Base-by-base conservation (phyloP, 139 green algal genomes). In the Coccomyxa sp. region DNA sequence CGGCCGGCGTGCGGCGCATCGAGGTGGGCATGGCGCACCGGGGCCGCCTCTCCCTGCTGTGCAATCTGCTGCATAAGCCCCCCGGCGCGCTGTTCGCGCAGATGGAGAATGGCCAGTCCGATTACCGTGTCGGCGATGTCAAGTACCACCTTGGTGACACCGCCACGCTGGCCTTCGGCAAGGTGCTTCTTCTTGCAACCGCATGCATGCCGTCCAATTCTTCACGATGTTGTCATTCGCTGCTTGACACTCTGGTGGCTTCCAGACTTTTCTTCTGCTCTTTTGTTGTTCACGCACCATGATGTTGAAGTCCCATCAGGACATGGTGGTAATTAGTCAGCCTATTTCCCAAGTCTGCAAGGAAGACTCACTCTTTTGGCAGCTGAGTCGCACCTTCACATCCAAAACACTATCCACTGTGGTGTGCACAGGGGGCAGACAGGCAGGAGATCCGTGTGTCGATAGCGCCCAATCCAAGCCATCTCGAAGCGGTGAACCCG, bases 391-490 rank as follows among this genome's bases (percentile, higher is more conserved):
- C 18, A 25, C 63, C 14, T 21, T 71, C 1, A 71, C 4, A 71
- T 1, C 1, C 63, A 28, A 1, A 71, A 21, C 63, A 9, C 18
- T 21, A 9, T 21, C 63, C 63, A 9, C 21, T 21, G 63, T 71
- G 71, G 4, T 30, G 71, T 38, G 38, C 38, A 12, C 28, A 71
- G 67, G 76, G 81, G 81, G 32, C 14, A 45, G 25, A 21, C 66
- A 25, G 0, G 38, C 30, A 15, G 28, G 15, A 58, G 59, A 60
- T 76, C n/a, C 28, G 30, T 25, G n/a, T 95, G 27, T 88, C 66
- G 58, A 85, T 95, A 58, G 90, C 91, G n/a, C 89, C 92, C 28
- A 97, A 97, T 82, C 94, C 94, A 21, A 92, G 85, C 85, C 93
- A 96, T 71, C 85, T 96, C 77, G 93, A 96, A 84, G 87, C 88